Evolutionary conservation across 805 yeast species (phyloP), one percentile per base, ranked within the genome.

Genomic region (Candida sithepensis): DNA sequence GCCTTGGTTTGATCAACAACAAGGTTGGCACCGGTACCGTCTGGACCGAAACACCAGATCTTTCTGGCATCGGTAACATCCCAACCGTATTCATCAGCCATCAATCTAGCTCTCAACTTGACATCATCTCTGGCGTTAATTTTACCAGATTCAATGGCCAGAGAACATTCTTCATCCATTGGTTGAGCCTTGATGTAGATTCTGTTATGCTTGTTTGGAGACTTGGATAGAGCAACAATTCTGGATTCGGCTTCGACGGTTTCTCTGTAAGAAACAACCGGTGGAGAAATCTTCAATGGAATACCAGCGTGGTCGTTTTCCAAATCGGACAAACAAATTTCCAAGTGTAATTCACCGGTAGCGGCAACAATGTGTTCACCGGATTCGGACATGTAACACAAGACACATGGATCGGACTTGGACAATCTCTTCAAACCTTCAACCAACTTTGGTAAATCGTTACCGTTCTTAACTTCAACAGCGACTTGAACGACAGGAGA

Each of bases 1-100:
- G 99, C 99, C 92, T 92, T 92, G 71, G 98, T 92, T 80, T 91
- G 97, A 82, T 92, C 99, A 76, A 92, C 96, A 71, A 92, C 97
- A 71, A 94, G 77, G 82, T 92, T 92, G 69, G 99, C 91, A 79
- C 99, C 99, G 74, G 80, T 84, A 78, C 97, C 97, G 72, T 92
- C 99, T 73, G 99, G 98, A 81, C 99, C 99, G 90, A 92, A 92
- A 87, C 97, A 89, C 99, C 99, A 92, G 72, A 92, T 94, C 94
- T 94, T 92, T 87, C 99, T 91, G 78, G 97, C 99, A 72, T 92
- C 99, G 65, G 97, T 84, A 73, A 94, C 97, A 73, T 92, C 98
- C 99, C 99, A 92, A 65, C 92, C 97, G 85, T 76, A 94, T 74
- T 94, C 96, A 74, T 92, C 98, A 72, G 98, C 98, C 83, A 92